These are phyloP conservation scores for Lumnitzera littorea DNA, from an alignment of 345 rosid genomes.

Conservation along the genomic window DNA sequence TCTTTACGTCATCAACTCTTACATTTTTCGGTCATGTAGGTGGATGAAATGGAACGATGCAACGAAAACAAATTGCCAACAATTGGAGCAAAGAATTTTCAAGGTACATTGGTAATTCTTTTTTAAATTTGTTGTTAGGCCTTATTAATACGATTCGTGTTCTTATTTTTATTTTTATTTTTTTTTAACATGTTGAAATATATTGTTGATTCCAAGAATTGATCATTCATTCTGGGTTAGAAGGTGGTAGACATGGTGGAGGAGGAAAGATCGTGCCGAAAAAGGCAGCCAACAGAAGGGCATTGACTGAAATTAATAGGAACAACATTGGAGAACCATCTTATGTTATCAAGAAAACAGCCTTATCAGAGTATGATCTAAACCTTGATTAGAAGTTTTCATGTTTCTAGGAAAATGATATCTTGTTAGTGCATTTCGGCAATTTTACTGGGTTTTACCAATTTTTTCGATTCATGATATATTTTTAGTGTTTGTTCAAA, in stretches of 20 bases:
- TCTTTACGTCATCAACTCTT: no score
- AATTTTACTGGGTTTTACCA: no score
- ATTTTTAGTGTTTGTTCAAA: no score
- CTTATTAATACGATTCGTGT: no score
- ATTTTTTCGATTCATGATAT: neutral
- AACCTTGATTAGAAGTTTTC: slow-evolving; percentile 1
- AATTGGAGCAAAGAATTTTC: slow-evolving; percentile 42
- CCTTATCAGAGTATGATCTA: slow-evolving; percentile 43
- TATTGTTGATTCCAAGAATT: no score
- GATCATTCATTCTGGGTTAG: neutral
- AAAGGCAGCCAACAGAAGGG: slow-evolving; percentile 55
- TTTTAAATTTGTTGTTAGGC: neutral
- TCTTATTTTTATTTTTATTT: no score
- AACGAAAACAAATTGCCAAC: slow-evolving; percentile 71
- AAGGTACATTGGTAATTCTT: slow-evolving; percentile 27
- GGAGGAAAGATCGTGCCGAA: slow-evolving; percentile 47
- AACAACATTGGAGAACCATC: slow-evolving; percentile 49
- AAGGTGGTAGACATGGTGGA: slow-evolving; percentile 49
- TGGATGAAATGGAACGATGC: slow-evolving; percentile 51
- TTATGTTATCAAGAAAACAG: slow-evolving; percentile 53
- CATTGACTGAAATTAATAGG: slow-evolving; percentile 53
- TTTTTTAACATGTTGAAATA: neutral
- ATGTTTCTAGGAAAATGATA: no score
- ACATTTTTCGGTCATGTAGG: no score
- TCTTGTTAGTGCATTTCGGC: no score